Conservation (phyloP, 2,329 filamentous ascomycete genomes). For the Paraphoma sp. region DNA sequence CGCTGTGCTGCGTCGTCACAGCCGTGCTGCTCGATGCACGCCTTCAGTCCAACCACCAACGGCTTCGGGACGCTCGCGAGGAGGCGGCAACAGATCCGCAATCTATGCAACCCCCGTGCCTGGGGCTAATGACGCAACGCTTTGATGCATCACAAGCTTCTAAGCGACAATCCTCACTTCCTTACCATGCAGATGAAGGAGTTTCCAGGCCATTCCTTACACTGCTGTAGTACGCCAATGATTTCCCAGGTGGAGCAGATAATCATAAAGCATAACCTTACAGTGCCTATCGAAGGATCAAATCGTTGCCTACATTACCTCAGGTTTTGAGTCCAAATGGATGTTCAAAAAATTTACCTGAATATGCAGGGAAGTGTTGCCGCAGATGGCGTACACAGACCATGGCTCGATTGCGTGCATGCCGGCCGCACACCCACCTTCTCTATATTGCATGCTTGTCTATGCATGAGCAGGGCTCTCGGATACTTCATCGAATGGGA, state of each 20-base stretch:
- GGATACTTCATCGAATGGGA: slow-evolving; percentile 21
- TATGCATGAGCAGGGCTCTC: slow-evolving; percentile 37
- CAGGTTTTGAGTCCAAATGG: not conserved
- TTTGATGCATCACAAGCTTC: slow-evolving; percentile 17
- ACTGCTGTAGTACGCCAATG: too few relatives aligned
- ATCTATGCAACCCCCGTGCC: slow-evolving; percentile 27
- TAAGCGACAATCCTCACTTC: slow-evolving; percentile 11
- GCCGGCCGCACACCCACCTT: slow-evolving; percentile 29
- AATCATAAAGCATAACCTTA: not conserved
- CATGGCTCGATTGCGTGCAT: slow-evolving; percentile 38
- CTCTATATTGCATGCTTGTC: slow-evolving; percentile 28
- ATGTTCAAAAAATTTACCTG: slow-evolving; percentile 1
- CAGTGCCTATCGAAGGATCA: not conserved
- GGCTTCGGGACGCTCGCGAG: slow-evolving; percentile 36
- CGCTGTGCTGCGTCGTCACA: slow-evolving; percentile 22
- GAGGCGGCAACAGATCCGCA: slow-evolving; percentile 41
- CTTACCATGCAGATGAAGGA: too few relatives aligned
- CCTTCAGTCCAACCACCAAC: slow-evolving; percentile 22
- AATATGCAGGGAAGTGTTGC: slow-evolving; percentile 30
- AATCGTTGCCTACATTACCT: not conserved
- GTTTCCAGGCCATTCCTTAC: too few relatives aligned
- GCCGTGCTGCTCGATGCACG: slow-evolving; percentile 22
- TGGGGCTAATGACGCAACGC: slow-evolving; percentile 36
- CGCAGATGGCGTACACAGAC: slow-evolving; percentile 18
- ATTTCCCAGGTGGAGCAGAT: too few relatives aligned